Base-by-base conservation (phyloP, 306 rosid species). In the Corylus avellana region DNA sequence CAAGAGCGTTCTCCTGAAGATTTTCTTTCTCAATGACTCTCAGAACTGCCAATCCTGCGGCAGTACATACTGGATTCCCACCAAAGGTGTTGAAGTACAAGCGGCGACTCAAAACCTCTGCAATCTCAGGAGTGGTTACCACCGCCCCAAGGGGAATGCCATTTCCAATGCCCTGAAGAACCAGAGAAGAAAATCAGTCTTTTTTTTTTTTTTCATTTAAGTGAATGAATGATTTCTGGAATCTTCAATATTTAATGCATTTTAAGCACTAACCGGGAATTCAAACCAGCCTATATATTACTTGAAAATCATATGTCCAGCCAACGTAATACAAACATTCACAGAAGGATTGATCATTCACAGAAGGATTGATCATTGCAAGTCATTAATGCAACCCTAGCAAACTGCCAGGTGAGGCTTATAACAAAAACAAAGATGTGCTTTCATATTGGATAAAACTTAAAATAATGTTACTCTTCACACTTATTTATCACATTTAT, bases 141-240 rank as follows among this genome's bases (percentile, higher is more conserved):
- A 95, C 96, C 32, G 98, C 98, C 77, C 98, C 98, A 42, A 95
- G 92, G 51, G 98, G 98, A 80, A 89, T 89, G n/a, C 99, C 99
- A 86, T 95, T 95, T 78, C 99, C 99, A 87, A 95, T 90, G 58
- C 96, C 90, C 99, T 92, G 83, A n/a, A n/a, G 37, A 88, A 8
- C 22, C 87, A 84, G 59, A 62, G 3, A 77, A 62, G 49, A 67
- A 83, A 67, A 78, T 47, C 49, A 46, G 18, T 9, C 49, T 32
- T 32, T 32, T 32, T 32, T 32, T 32, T 32, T 32, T 3, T 66
- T 35, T 66, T 18, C 12, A 58, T 58, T 9, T 32, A 57, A 57
- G 32, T 57, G 64, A 58, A 20, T 22, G 25, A 4, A 20, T 58
- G 64, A 20, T 58, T 58, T 58, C 29, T 58, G 4, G 10, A 58